These are phyloP conservation scores for Candida ulmi DNA, from an alignment of 805 yeast species.

Conservation along the genomic window DNA sequence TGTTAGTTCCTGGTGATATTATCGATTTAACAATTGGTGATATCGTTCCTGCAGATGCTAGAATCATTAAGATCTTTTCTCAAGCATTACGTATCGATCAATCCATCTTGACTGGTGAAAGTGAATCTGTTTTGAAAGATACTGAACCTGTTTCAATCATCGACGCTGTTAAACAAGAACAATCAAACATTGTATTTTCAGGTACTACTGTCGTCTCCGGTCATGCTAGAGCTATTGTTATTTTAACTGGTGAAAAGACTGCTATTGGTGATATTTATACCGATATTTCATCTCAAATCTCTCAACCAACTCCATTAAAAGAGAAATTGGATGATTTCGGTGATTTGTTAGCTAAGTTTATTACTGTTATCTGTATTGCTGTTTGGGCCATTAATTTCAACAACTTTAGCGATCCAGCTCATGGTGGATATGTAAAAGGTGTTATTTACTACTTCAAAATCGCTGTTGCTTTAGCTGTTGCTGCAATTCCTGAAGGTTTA, in stretches of 20 bases:
- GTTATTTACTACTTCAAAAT: constrained; percentile 47
- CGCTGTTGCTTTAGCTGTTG: constrained; percentile 44
- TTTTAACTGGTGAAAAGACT: constrained; percentile 42
- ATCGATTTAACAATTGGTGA: constrained; percentile 33
- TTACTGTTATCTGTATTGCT: constrained; percentile 40
- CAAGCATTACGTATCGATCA: constrained; percentile 39
- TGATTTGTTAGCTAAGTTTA: constrained; percentile 35
- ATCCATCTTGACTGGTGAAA: constrained; percentile 45
- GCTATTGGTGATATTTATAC: constrained; percentile 44
- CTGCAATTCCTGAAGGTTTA: constrained; percentile 49
- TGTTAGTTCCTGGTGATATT: constrained; percentile 42
- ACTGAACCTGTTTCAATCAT: constrained; percentile 19
- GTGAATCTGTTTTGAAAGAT: constrained; percentile 34
- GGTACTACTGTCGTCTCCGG: constrained; percentile 42
- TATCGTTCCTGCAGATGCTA: constrained; percentile 44
- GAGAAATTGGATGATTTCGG: constrained; percentile 33
- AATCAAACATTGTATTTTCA: constrained; percentile 39
- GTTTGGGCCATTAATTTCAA: constrained; percentile 39
- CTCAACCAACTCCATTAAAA: constrained; percentile 31
- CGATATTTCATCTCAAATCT: constrained; percentile 34
- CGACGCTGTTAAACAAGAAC: constrained; percentile 32
- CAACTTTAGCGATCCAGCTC: constrained; percentile 37
- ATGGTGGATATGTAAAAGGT: constrained; percentile 36
- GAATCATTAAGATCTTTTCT: constrained; percentile 33
- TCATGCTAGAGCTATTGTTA: constrained; percentile 38